A percentile compares a stretch with the other conserved stretches of the same genome.
These are phyloP conservation scores for Perilla frutescens DNA, from an alignment of 257 asterid species.

Conservation along the genomic window DNA sequence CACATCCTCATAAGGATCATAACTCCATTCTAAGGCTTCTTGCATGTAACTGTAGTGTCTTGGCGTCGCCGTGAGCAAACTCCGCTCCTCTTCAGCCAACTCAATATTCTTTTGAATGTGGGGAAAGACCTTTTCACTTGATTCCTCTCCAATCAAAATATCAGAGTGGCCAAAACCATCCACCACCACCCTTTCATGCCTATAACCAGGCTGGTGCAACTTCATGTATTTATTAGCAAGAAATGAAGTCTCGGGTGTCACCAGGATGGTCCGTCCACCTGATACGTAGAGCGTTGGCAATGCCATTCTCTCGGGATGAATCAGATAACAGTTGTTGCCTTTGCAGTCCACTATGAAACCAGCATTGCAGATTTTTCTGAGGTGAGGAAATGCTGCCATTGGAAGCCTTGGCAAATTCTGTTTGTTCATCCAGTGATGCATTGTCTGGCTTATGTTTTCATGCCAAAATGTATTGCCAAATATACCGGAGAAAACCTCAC, in stretches of 20 bases:
- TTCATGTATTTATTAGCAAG: constrained; percentile 63
- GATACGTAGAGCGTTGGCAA: constrained; percentile 56
- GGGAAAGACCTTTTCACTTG: constrained; percentile 46
- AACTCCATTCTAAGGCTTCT: constrained; percentile 52
- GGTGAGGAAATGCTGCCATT: constrained; percentile 64
- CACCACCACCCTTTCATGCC: constrained; percentile 55
- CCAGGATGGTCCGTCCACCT: constrained; percentile 52
- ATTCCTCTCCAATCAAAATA: constrained; percentile 57
- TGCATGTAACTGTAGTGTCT: constrained; percentile 17
- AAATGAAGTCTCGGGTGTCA: constrained; percentile 55
- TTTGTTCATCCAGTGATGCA: constrained; percentile 56
- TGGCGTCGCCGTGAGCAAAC: background rate
- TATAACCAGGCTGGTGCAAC: constrained; percentile 57
- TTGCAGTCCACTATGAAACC: constrained; percentile 54
- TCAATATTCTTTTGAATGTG: constrained; percentile 46
- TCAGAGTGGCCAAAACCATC: constrained; percentile 69
- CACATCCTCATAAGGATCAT: constrained; percentile 43
- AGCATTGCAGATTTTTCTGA: constrained; percentile 50
- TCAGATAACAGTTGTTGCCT: constrained; percentile 49
- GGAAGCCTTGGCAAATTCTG: constrained; percentile 42
- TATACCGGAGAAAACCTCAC: constrained; percentile 62
- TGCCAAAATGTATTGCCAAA: constrained; percentile 67
- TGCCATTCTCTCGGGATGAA: constrained; percentile 60
- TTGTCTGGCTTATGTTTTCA: constrained; percentile 45
- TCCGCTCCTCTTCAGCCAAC: constrained; percentile 45